Conservation (phyloP, 495 filamentous ascomycete genomes). For the Trichocladium antarcticum region DNA sequence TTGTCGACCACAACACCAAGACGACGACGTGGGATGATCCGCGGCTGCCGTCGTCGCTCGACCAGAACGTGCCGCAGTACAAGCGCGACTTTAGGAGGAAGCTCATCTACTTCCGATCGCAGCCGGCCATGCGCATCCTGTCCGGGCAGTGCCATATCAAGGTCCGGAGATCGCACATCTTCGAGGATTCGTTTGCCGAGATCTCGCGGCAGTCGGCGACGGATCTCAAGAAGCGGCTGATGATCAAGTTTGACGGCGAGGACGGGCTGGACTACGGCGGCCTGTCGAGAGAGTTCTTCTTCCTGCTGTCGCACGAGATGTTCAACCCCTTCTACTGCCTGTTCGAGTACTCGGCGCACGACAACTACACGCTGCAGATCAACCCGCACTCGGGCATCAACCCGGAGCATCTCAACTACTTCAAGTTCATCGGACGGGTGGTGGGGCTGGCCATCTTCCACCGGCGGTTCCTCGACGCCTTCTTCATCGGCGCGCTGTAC, state of each 20-base stretch:
- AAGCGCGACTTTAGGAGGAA: constrained; percentile 98
- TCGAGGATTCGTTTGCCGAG: constrained; percentile 96
- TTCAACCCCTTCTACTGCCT: constrained; percentile 99
- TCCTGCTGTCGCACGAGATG: constrained; percentile 99
- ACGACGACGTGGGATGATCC: constrained; percentile 99
- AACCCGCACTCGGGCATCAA: constrained; percentile 99
- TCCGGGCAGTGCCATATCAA: constrained; percentile 98
- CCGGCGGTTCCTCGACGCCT: constrained; percentile 91
- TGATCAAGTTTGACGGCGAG: constrained; percentile 99
- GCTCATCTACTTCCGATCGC: constrained; percentile 97
- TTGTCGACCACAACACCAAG: constrained; percentile 99
- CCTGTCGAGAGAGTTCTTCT: constrained; percentile 99
- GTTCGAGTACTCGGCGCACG: constrained; percentile 98
- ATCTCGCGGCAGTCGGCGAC: constrained; percentile 95
- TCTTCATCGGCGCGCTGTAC: constrained; percentile 99
- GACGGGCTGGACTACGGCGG: constrained; percentile 97
- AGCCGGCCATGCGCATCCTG: constrained; percentile 88
- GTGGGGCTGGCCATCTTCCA: constrained; percentile 98
- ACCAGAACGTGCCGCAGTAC: constrained; percentile 98
- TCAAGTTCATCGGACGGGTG: constrained; percentile 98
- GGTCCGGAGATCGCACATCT: constrained; percentile 90
- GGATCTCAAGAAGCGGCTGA: constrained; percentile 92
- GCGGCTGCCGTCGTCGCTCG: constrained; percentile 83
- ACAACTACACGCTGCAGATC: constrained; percentile 99
- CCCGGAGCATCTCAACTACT: constrained; percentile 97